These are phyloP conservation scores for Neonectria punicea DNA, from an alignment of 2,329 filamentous ascomycete species.

Conservation along the genomic window DNA sequence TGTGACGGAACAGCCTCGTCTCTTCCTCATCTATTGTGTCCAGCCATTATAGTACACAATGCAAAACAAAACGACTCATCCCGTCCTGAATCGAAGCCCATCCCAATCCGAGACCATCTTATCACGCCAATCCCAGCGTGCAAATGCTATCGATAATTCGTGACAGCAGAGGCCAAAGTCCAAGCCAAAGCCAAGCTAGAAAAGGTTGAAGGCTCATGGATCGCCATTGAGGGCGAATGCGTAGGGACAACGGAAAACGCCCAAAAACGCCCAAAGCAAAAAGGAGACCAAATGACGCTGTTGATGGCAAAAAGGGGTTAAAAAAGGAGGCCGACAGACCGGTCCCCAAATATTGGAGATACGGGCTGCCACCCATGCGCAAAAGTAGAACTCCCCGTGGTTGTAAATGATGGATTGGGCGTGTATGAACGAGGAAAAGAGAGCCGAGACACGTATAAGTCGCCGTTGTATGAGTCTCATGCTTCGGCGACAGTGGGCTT, in stretches of 20 bases:
- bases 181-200: slow-evolving; percentile 8
- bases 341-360: background rate
- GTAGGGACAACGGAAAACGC: background rate
- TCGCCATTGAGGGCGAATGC: background rate
- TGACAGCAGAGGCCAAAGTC: background rate
- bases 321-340: background rate
- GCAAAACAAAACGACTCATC: slow-evolving; percentile 10
- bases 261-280: background rate
- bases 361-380: no score
- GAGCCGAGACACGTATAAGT: background rate
- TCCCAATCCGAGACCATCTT: slow-evolving; percentile 6
- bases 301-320: background rate
- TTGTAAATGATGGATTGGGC: background rate
- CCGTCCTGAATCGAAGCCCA: background rate
- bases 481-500: slow-evolving; percentile 16
- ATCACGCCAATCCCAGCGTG: slow-evolving; percentile 7
- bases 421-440: background rate
- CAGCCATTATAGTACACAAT: slow-evolving; percentile 21
- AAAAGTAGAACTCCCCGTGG: background rate
- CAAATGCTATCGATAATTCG: slow-evolving; percentile 3
- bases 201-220: background rate
- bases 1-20: background rate
- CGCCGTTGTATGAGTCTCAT: slow-evolving; percentile 2
- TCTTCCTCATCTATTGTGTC: slow-evolving; percentile 12
- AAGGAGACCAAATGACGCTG: background rate